These are phyloP conservation scores for Epicoccum sorghinum DNA, from an alignment of 2,329 filamentous ascomycete species.

Conservation along the genomic window DNA sequence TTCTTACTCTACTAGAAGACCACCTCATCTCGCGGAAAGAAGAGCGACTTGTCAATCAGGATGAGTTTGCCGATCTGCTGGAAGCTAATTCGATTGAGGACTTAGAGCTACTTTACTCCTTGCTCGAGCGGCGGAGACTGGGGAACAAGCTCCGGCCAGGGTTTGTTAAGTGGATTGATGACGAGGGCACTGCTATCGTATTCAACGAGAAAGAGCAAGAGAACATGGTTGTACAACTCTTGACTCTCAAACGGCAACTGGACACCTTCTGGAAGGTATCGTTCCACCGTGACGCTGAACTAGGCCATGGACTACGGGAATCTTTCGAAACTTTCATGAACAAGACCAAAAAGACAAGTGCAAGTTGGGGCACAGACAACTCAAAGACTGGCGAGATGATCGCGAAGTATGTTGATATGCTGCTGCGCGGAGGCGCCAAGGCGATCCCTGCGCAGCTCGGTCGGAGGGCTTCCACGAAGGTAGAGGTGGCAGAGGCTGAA, in stretches of 20 bases:
- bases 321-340: slow-evolving; percentile 93
- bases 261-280: slow-evolving; percentile 78
- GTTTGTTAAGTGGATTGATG: slow-evolving; percentile 80
- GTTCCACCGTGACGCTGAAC: slow-evolving; percentile 77
- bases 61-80: slow-evolving; percentile 74
- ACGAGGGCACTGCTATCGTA: slow-evolving; percentile 77
- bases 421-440: slow-evolving; percentile 87
- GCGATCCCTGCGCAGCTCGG: slow-evolving; percentile 74
- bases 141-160: slow-evolving; percentile 72
- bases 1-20: slow-evolving; percentile 75
- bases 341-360: slow-evolving; percentile 72
- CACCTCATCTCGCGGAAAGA: slow-evolving; percentile 74
- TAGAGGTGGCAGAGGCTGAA: slow-evolving; percentile 64
- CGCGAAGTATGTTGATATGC: slow-evolving; percentile 91
- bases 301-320: slow-evolving; percentile 80
- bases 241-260: slow-evolving; percentile 79
- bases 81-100: slow-evolving; percentile 71
- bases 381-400: slow-evolving; percentile 99
- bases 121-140: slow-evolving; percentile 75
- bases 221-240: slow-evolving; percentile 83
- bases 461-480: slow-evolving; percentile 59
- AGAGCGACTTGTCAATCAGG: slow-evolving; percentile 60
- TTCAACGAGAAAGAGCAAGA: slow-evolving; percentile 78
- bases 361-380: slow-evolving; percentile 79
- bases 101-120: slow-evolving; percentile 76